Base-by-base conservation (phyloP, 331 rosid species). In the Spiraea crenata region DNA sequence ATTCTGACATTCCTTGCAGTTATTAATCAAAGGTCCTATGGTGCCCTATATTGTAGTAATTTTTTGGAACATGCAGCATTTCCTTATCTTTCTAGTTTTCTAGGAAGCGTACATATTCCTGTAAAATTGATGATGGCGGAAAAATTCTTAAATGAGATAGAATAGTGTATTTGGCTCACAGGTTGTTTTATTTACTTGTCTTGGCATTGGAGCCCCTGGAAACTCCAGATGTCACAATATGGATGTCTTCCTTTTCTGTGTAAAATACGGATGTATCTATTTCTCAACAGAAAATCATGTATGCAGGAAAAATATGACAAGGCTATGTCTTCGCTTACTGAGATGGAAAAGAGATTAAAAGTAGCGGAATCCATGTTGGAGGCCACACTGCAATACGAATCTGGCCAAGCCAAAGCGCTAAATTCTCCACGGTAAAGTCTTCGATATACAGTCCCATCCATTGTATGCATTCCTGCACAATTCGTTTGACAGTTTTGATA, bases 241-340 rank as follows among this genome's bases (percentile, higher is more conserved):
- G 57, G 66, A 77, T 71, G 47, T 65, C 58, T 14, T 7, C 0
- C 58, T 38, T 54, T 45, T 6, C 49, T 42, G 20, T 25, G 47
- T 35, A 16, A 17, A 41, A 49, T 82, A 81, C 77, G 74, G 73
- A 78, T 74, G 68, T 76, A 75, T 74, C 74, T 49, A 79, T 76
- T 60, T 82, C 72, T 79, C 72, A 75, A 68, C 45, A 8, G 47
- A 73, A 67, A 63, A 54, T 46, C 65, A 67, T 73, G 70, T 69
- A 65, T 82, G 84, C 91, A 93, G 97, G 99, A 91, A 77, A 93
- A 87, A 72, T 91, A 89, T 76, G 96, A 91, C 35, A 87, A 87
- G 66, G 90, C 99, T 49, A 70, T 77, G 85, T 82, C 84, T 76
- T 87, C 85, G 47, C 50, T 85, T 17, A 80, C 84, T 76, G 95